phyloP scores from a whole-genome alignment of 208 protist genomes.

The Leishmania gerbilli region DNA sequence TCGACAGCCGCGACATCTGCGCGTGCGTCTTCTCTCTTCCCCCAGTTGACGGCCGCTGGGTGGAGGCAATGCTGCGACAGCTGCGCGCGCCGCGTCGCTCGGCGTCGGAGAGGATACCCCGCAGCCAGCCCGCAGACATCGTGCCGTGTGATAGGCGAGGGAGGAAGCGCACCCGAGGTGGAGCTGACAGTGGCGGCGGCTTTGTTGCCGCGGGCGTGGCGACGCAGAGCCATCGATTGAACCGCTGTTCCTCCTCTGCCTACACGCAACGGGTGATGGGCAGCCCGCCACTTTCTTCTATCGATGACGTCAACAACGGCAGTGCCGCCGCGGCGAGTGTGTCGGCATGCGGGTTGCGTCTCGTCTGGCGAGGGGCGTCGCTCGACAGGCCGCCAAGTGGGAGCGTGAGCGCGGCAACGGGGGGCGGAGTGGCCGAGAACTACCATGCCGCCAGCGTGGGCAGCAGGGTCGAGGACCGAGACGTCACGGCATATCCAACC shows the following conservation, averaged over 20 bases:
- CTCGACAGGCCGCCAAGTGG: neutral
- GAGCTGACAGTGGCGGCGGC: neutral
- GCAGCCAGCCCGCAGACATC: neutral
- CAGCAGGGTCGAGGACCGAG: neutral
- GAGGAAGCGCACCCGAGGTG: neutral
- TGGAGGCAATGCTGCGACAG: constrained; percentile 4
- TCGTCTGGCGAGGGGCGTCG: neutral
- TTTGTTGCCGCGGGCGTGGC: neutral
- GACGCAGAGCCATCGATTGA: neutral
- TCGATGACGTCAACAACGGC: too few species aligned
- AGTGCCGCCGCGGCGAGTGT: neutral
- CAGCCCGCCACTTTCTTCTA: neutral
- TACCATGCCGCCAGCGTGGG: neutral
- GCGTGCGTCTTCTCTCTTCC: constrained; percentile 9
- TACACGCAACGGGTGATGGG: constrained; percentile 4
- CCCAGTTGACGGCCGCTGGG: constrained; percentile 2
- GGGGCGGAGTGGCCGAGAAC: neutral
- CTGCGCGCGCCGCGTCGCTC: neutral
- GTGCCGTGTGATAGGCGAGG: neutral
- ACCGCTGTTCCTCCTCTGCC: neutral
- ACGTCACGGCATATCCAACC: neutral
- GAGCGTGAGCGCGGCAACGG: neutral
- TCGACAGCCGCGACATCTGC: constrained; percentile 1
- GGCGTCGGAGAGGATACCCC: neutral
- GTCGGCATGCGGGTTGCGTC: constrained; percentile 4